Base-by-base conservation (phyloP, 2,329 filamentous ascomycete genomes). In the Neoascochyta sp. region DNA sequence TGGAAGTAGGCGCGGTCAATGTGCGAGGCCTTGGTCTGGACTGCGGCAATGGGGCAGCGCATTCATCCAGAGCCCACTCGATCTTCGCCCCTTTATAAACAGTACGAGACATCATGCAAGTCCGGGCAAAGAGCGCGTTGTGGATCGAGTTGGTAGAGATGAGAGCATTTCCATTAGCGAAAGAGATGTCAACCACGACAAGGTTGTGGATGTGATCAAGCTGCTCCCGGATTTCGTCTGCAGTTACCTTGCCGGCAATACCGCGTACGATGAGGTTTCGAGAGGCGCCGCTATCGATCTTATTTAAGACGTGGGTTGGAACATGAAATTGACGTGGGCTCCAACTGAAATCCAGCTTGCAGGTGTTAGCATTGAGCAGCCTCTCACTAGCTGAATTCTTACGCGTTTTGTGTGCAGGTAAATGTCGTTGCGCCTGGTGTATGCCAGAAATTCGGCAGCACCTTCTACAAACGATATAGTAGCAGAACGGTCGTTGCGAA, bases 131-230 rank as follows among this genome's bases (percentile, higher is more conserved):
- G 29, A 86, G 72, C 8, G 86, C 83, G 40, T 83, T 81, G 50
- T 82, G 74, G 7, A 93, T 73, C 0, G 85, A 87, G 58, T 89
- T 93, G 6, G 81, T 86, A 32, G 76, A 80, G 43, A 93, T 78
- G 57, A 76, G 76, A 36, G 75, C 82, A 57, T 79, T 75, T 4
- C 70, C 70, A 11, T 70, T 66, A 3, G 64, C 60, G 57, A 84
- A 81, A 28, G 43, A 41, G 24, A 92, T 65, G 23, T 74, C 74
- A 49, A 92, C 70, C 8, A 93, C 74, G 13, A 81, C 68, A 1
- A 93, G 70, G 40, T 86, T 85, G 65, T 90, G 80, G 38, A 93
- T 90, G 55, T 93, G 86, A 14, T 88, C 81, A 20, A 92, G 70
- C 47, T 93, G 83, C 4, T 80, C 73, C 8, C 82, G 78, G 41